A percentile compares a stretch with the other conserved stretches of the same genome.
phyloP scores from a whole-genome alignment of 2,329 filamentous ascomycete species.

The Trichoderma brevicompactum region DNA sequence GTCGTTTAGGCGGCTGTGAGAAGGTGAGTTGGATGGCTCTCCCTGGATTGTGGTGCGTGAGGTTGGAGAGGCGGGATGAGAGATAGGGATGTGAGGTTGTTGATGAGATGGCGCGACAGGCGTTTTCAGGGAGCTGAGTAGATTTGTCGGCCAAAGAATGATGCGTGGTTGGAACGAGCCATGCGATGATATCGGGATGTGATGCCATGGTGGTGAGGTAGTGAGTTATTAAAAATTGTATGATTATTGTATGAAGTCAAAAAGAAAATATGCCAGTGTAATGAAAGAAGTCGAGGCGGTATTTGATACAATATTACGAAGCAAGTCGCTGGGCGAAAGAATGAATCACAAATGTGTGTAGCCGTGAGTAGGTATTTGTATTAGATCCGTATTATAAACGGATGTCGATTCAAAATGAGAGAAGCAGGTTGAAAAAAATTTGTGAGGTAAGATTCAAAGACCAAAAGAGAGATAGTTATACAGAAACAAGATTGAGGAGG shows the following conservation, averaged over 20 bases:
- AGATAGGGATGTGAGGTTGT: constrained; percentile 37
- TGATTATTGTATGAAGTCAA: neutral
- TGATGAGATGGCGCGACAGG: constrained; percentile 35
- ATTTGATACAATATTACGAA: neutral
- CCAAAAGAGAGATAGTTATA: constrained; percentile 7
- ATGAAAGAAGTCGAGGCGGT: neutral
- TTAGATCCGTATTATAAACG: neutral
- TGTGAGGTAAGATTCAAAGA: neutral
- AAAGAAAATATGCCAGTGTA: neutral
- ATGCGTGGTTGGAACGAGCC: constrained; percentile 46
- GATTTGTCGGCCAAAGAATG: constrained; percentile 42
- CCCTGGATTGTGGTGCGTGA: constrained; percentile 34
- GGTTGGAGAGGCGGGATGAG: constrained; percentile 38
- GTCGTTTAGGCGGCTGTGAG: constrained; percentile 40
- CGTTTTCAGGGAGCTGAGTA: constrained; percentile 41
- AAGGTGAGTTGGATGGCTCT: constrained; percentile 46
- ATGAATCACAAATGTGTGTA: constrained; percentile 6
- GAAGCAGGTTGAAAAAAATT: constrained; percentile 10
- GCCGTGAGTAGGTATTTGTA: neutral
- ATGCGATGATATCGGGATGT: constrained; percentile 44
- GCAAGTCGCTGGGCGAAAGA: constrained; percentile 6
- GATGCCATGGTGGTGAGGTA: constrained; percentile 32
- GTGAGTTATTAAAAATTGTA: constrained; percentile 21
- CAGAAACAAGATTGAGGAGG: constrained; percentile 1
- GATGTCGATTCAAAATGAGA: constrained; percentile 10